phyloP scores from a whole-genome alignment of 1,139 yeast genomes.

The Candida sojae region DNA sequence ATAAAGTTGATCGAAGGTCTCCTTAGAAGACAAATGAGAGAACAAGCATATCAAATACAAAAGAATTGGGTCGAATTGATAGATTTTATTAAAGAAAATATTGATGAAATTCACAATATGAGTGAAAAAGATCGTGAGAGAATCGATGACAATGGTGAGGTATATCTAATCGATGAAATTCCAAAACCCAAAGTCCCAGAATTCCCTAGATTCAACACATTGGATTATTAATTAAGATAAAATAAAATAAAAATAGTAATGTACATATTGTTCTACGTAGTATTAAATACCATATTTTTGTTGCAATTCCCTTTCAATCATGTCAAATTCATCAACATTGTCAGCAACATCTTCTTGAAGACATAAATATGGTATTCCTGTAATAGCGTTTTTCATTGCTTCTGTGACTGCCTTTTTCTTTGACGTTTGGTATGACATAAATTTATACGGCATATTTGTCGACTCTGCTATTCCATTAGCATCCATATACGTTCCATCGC shows the following conservation, averaged over 20 bases:
- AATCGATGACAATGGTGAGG: slow-evolving; percentile 83
- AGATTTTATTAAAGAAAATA: slow-evolving; percentile 53
- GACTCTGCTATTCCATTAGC: slow-evolving; percentile 45
- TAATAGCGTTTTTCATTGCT: slow-evolving; percentile 44
- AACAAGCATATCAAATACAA: slow-evolving; percentile 84
- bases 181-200: slow-evolving; percentile 63
- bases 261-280: neutral
- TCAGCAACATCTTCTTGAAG: slow-evolving; percentile 18
- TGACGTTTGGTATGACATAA: slow-evolving; percentile 41
- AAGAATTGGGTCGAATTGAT: slow-evolving; percentile 62
- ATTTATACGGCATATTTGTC: slow-evolving; percentile 32
- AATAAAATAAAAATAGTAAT: neutral
- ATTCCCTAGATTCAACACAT: slow-evolving; percentile 56
- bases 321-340: neutral
- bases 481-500: slow-evolving; percentile 49
- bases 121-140: slow-evolving; percentile 87
- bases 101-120: slow-evolving; percentile 75
- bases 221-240: slow-evolving; percentile 47
- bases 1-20: slow-evolving; percentile 71
- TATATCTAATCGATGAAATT: slow-evolving; percentile 72
- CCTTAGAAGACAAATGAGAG: slow-evolving; percentile 68
- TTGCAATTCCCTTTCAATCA: neutral
- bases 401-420: slow-evolving; percentile 57
- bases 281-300: neutral
- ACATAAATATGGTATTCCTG: slow-evolving; percentile 27